Evolutionary conservation across 164 flowering plant genomes (phyloP).

Genomic region (Echeveria elegans): DNA sequence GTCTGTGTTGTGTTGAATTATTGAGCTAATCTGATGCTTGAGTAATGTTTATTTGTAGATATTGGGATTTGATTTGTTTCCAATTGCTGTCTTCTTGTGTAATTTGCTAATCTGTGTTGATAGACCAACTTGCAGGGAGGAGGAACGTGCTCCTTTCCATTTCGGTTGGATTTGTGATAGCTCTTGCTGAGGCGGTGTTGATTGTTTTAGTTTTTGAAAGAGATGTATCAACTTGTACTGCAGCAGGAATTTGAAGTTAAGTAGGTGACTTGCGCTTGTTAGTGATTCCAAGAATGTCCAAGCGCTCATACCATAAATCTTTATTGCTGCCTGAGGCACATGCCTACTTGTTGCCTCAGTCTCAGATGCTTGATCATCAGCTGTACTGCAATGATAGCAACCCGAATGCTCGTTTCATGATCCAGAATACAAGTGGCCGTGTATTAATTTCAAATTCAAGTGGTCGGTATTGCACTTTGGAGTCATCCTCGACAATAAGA

Average conservation of each 20-base stretch:
- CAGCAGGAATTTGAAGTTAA: background rate
- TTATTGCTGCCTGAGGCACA: slow-evolving; percentile 17
- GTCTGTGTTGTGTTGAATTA: background rate
- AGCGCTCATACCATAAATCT: slow-evolving; percentile 19
- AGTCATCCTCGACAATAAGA: slow-evolving; percentile 30
- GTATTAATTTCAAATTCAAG: slow-evolving; percentile 14
- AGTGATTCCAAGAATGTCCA: slow-evolving; percentile 23
- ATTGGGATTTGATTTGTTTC: background rate
- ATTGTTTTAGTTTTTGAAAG: background rate
- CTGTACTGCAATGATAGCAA: slow-evolving; percentile 15
- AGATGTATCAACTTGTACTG: background rate
- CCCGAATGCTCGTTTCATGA: slow-evolving; percentile 15
- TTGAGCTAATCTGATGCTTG: background rate
- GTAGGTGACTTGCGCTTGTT: background rate
- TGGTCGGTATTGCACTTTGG: slow-evolving; percentile 31
- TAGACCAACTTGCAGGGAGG: background rate
- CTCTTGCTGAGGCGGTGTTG: background rate
- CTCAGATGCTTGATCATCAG: slow-evolving; percentile 17
- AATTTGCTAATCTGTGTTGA: background rate
- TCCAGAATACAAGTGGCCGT: slow-evolving; percentile 15
- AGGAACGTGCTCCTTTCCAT: background rate
- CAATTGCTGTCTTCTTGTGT: background rate
- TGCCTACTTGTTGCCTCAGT: slow-evolving; percentile 24
- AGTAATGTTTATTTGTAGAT: background rate
- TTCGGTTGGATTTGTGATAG: background rate